phyloP scores from a whole-genome alignment of 805 yeast species.

The Candida wancherniae region DNA sequence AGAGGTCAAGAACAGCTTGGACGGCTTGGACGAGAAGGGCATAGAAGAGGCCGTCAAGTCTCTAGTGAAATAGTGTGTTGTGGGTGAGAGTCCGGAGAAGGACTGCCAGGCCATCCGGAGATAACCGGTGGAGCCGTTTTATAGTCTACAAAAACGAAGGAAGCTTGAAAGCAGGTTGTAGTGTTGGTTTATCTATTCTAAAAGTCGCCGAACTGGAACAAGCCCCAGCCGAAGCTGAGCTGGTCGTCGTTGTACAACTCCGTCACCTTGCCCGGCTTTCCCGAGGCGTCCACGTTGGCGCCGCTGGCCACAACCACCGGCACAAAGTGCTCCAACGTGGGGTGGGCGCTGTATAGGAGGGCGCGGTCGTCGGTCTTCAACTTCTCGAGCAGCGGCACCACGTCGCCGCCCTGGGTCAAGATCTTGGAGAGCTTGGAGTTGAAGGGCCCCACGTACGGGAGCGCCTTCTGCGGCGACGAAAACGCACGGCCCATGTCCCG shows the following conservation, averaged over 20 bases:
- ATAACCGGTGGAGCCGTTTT: neutral
- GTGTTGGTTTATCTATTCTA: too few relatives aligned
- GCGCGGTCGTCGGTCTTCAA: conserved; percentile 26
- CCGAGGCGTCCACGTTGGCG: conserved; percentile 31
- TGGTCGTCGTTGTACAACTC: conserved; percentile 43
- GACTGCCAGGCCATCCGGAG: neutral
- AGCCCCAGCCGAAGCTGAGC: conserved; percentile 65
- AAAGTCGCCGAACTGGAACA: conserved; percentile 44
- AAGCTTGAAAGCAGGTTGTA: too few relatives aligned
- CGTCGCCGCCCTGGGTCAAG: conserved; percentile 27
- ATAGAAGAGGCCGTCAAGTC: conserved; percentile 37
- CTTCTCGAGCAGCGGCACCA: conserved; percentile 34
- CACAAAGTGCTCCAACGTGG: conserved; percentile 69
- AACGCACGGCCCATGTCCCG: conserved; percentile 41
- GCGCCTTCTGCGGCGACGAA: conserved; percentile 14
- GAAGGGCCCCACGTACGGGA: conserved; percentile 52
- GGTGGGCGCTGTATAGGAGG: conserved; percentile 55
- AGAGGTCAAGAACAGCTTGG: conserved; percentile 35
- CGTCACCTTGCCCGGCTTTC: conserved; percentile 21
- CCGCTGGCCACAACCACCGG: conserved; percentile 63
- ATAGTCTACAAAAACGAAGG: neutral
- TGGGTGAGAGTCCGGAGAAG: neutral
- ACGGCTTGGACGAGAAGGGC: conserved; percentile 44
- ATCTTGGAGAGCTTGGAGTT: conserved; percentile 39
- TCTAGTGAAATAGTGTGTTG: conserved; percentile 18